Evolutionary conservation across 495 filamentous ascomycete species (phyloP), one percentile per base, ranked within the genome.

Genomic region (Aspergillus ostianus): DNA sequence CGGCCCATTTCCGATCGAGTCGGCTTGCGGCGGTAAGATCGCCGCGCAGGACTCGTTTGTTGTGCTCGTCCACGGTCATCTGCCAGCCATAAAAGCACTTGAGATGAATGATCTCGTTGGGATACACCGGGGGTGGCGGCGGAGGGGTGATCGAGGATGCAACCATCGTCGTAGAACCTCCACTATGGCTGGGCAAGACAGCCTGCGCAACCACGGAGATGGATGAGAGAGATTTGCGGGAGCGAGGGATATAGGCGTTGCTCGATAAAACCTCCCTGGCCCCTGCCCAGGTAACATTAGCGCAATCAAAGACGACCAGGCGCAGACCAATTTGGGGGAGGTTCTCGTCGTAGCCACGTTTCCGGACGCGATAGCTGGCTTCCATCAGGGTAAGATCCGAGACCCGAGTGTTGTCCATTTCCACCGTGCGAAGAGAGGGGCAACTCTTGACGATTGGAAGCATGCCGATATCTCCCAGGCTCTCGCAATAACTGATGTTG

Each of bases 71-170:
- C 20, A 96, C 92, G 3, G 93, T 97, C 70, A 88, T 89, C 74
- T 98, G 94, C 86, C 90, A 98, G 19, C 87, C 90, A 70, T 96
- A 93, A 77, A 92, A 98, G 71, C 92, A 96, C 71, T 96, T 97
- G 45, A 98, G 80, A 18, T 83, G 77, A 55, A 98, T 90, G 53
- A 96, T 84, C 64, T 94, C 86, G 4, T 81, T 83, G 0, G 89
- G 87, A 47, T 85, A 89, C 0, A 80, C 72, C 63, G 65, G 61
- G 13, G 64, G 55, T 15, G 64, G 52, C 27, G 63, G 65, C 1
- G 71, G 71, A 2, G 69, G 73, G 3, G 77, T 70, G 7, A 72
- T 70, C 20, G 73, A 72, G n/a, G 69, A 71, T 0, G 68, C 67
- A 49, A 73, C 64, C 29, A 67, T 64, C 10, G 73, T 65, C 8